These are phyloP conservation scores for Penicillium corylophilum DNA, from an alignment of 2,329 filamentous ascomycete genomes.

Conservation along the genomic window DNA sequence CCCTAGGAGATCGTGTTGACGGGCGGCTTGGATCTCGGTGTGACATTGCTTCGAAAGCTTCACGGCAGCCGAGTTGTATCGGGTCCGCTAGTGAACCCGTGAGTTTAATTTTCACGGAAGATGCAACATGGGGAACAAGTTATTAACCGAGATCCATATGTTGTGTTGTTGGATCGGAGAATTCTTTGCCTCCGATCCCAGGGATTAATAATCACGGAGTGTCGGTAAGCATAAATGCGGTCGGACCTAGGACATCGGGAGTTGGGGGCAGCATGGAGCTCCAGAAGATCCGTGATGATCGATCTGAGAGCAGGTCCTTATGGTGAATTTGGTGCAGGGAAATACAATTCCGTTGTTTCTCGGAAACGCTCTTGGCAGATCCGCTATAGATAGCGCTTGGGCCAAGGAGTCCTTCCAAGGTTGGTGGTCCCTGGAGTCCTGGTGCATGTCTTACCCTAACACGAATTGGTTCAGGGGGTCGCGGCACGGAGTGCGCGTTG, in stretches of 20 bases:
- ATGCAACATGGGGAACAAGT: slow-evolving; percentile 4
- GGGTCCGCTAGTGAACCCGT: slow-evolving; percentile 6
- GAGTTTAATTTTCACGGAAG: slow-evolving; percentile 1
- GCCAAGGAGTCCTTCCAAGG: not conserved
- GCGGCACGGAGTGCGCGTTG: slow-evolving; percentile 2
- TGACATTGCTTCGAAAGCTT: slow-evolving; percentile 1
- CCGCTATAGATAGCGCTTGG: not conserved
- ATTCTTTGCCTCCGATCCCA: not conserved
- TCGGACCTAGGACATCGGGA: slow-evolving; percentile 2
- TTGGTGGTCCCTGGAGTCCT: not conserved
- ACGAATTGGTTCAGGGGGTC: slow-evolving; percentile 13
- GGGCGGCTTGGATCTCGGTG: not conserved
- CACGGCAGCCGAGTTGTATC: slow-evolving; percentile 1
- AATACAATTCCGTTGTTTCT: not conserved
- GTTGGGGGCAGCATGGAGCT: not conserved
- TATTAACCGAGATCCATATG: slow-evolving; percentile 5
- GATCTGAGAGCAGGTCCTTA: too few species aligned
- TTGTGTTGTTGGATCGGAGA: not conserved
- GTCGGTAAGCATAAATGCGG: slow-evolving; percentile 13
- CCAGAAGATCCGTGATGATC: not conserved
- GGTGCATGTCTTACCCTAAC: slow-evolving; percentile 22
- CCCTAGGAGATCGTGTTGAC: slow-evolving; percentile 1
- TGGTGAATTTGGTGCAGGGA: too few species aligned
- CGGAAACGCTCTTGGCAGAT: not conserved
- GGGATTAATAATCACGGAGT: not conserved